Conservation (phyloP, 2,329 filamentous ascomycete genomes). For the Cytospora paraplurivora region DNA sequence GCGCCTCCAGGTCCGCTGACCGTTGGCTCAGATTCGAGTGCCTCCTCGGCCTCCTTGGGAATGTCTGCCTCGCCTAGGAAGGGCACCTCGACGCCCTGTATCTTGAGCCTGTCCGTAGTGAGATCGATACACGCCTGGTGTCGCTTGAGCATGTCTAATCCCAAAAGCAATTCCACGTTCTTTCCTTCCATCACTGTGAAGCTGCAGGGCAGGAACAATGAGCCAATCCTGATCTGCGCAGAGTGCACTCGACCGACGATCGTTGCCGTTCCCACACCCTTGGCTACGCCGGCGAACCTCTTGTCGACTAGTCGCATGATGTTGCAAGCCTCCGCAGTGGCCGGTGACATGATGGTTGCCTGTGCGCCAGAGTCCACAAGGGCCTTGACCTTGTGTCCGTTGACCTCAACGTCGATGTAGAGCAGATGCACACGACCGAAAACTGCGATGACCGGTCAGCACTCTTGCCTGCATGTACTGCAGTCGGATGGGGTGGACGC, state of each 20-base stretch:
- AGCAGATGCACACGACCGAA: slow-evolving; percentile 96
- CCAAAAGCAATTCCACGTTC: slow-evolving; percentile 87
- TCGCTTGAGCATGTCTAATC: slow-evolving; percentile 94
- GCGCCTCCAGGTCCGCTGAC: slow-evolving; percentile 86
- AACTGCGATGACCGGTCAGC: slow-evolving; percentile 54
- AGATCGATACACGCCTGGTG: slow-evolving; percentile 94
- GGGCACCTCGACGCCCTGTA: slow-evolving; percentile 83
- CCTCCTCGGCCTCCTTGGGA: slow-evolving; percentile 77
- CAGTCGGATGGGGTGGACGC: slow-evolving; percentile 35
- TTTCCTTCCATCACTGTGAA: slow-evolving; percentile 99
- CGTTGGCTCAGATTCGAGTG: slow-evolving; percentile 75
- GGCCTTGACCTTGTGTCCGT: slow-evolving; percentile 88
- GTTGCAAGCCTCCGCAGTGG: slow-evolving; percentile 85
- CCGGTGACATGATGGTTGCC: slow-evolving; percentile 97
- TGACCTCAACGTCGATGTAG: slow-evolving; percentile 94
- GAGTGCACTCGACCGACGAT: slow-evolving; percentile 96
- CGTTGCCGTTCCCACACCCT: slow-evolving; percentile 89
- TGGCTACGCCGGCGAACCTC: slow-evolving; percentile 87
- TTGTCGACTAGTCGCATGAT: slow-evolving; percentile 96
- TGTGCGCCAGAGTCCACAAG: slow-evolving; percentile 97
- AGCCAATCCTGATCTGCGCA: slow-evolving; percentile 91
- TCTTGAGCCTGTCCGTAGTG: slow-evolving; percentile 78
- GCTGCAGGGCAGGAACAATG: slow-evolving; percentile 83
- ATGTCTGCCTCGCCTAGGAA: slow-evolving; percentile 94
- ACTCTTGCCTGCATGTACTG: slow-evolving; percentile 11